Conservation (phyloP, 192 early-diverging fungal species). For the Ramicandelaber brevisporus region DNA sequence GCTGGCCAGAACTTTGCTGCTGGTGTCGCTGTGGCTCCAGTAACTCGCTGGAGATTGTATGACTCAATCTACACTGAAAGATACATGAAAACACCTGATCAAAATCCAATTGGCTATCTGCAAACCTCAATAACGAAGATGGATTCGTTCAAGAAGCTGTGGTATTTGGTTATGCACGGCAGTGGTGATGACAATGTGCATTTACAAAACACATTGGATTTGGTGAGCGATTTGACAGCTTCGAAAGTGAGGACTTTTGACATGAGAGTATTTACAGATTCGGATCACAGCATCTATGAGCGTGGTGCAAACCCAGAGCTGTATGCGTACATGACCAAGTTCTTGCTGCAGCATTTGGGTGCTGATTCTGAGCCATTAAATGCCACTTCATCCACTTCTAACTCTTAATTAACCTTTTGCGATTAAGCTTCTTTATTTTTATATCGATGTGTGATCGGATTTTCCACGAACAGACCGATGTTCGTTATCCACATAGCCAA, state of each 20-base stretch:
- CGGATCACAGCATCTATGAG: constrained; percentile 61
- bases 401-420: too few relatives aligned
- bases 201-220: constrained; percentile 63
- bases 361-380: too few relatives aligned
- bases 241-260: constrained; percentile 49
- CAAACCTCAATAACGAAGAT: constrained; percentile 47
- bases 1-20: constrained; percentile 53
- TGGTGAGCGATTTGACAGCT: constrained; percentile 51
- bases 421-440: too few relatives aligned
- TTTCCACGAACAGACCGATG: too few relatives aligned
- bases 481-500: too few relatives aligned
- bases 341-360: too few relatives aligned
- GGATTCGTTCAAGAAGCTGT: constrained; percentile 49
- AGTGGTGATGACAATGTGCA: constrained; percentile 83
- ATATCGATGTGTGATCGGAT: too few relatives aligned
- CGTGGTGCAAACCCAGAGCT: constrained; percentile 49
- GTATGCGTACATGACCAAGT: constrained; percentile 25
- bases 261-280: constrained; percentile 75
- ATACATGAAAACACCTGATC: constrained; percentile 72
- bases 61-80: constrained; percentile 92
- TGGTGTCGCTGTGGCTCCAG: constrained; percentile 87
- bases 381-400: too few relatives aligned
- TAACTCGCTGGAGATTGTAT: constrained; percentile 73
- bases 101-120: constrained; percentile 57
- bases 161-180: constrained; percentile 75